phyloP scores from a whole-genome alignment of 1,284 basidiomycete genomes.

The Neotropicomus parvogracilis region DNA sequence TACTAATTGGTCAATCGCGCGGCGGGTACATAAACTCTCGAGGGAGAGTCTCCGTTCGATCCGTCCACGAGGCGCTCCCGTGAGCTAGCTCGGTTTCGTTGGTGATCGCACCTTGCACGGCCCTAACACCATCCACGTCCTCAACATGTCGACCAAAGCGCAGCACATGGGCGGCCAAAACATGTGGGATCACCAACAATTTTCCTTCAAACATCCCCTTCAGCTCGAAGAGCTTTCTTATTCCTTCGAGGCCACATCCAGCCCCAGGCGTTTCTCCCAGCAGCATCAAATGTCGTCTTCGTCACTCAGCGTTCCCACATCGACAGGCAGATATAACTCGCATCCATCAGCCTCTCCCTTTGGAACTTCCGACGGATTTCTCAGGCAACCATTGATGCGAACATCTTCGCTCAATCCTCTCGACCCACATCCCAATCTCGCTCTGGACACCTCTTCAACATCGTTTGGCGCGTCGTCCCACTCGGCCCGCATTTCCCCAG shows the following conservation, averaged over 20 bases:
- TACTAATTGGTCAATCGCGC: background rate
- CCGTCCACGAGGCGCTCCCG: constrained; percentile 4
- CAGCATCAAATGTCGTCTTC: constrained; percentile 13
- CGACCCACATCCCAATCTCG: constrained; percentile 5
- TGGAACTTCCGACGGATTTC: constrained; percentile 12
- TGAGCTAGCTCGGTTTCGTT: background rate
- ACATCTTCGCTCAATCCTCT: constrained; percentile 12
- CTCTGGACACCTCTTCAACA: constrained; percentile 19
- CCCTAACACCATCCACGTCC: background rate
- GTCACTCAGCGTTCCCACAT: background rate
- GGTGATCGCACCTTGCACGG: background rate
- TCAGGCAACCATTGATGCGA: constrained; percentile 11
- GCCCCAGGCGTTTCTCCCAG: constrained; percentile 14
- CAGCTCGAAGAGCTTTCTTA: constrained; percentile 41
- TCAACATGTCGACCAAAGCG: constrained; percentile 24
- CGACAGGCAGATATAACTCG: constrained; percentile 11
- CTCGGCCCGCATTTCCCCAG: constrained; percentile 14
- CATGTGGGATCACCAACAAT: constrained; percentile 23
- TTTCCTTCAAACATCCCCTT: constrained; percentile 25
- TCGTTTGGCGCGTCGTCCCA: constrained; percentile 17
- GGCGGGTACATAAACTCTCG: constrained; percentile 7
- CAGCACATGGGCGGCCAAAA: constrained; percentile 15
- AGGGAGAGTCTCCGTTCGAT: background rate
- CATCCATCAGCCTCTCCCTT: constrained; percentile 15
- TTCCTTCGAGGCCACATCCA: constrained; percentile 16